Base-by-base conservation (phyloP, 108 stramenopile species). In the Fragilariopsis cylindrus region DNA sequence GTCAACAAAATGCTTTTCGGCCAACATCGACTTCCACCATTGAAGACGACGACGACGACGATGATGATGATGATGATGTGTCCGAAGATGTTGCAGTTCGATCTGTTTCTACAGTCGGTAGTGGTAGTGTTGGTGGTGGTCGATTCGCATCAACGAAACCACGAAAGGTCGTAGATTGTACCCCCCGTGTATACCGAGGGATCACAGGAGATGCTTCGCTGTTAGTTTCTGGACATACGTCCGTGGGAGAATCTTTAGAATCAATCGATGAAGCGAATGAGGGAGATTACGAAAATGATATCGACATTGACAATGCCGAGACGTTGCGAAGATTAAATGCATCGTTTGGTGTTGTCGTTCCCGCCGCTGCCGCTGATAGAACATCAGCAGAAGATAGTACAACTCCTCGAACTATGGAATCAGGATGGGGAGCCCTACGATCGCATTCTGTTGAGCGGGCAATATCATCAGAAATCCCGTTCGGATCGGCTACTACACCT, bases 161-260 rank as follows among this genome's bases (percentile, higher is more conserved):
- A 55, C 67, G 70, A 12, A 42, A 48, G 12, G 57, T 77, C n/a
- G 76, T 77, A n/a, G 76, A 77, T 52, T 52, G 45, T 44, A 77
- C 76, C 39, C 75, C 75, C 13, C 58, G 53, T 3, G 18, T 15
- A 30, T 19, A 58, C 7, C 53, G 70, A n/a, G 75, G 57, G 15
- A n/a, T 65, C 1, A 12, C 60, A 4, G 41, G 45, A 5, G 70
- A 77, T 30, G 48, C 64, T 12, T 75, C 74, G 43, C 7, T 65
- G 74, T 52, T 62, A 5, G 76, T 60, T 21, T 57, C 62, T 7
- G 76, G 76, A 12, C 70, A 71, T 39, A 65, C 70, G 18, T 77
- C 76, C n/a, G 70, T 77, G 13, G 76, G 76, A 85, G 77, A 85
- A 84, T 71, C 85, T 83, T 64, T 92, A 84, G 88, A 79, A 88